Evolutionary conservation across 1,284 basidiomycete genomes (phyloP), one percentile per base, ranked within the genome.

Genomic region (Trametes versicolor): DNA sequence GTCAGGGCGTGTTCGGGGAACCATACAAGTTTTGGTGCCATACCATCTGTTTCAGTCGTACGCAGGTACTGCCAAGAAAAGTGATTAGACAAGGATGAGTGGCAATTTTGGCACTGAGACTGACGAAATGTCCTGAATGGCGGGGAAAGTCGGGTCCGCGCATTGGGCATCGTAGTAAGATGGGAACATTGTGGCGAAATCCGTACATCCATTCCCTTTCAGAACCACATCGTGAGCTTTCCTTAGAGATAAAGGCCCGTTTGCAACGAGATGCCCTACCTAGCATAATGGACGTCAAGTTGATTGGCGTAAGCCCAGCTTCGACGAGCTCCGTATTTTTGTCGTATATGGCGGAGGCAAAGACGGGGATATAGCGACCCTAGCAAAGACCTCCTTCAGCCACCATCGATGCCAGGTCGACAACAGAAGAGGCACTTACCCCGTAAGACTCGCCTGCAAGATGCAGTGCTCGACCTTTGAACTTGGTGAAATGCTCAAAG

Each of bases 311-410:
- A 69, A 89, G 75, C 1, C 89, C 91, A 0, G 81, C 83, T n/a
- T 84, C 78, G 12, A 82, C 75, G 13, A 92, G 80, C 32, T 75
- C 73, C 5, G 82, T 78, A 74, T 96, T 96, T 68, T 92, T 88
- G 75, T 96, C 94, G 49, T 91, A 88, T 0, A 96, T 86, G 17
- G 87, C 86, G 1, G 91, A 81, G 0, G 94, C 95, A 68, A 94
- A 96, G 6, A 94, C 80, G 5, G 95, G 95, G 4, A 96, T 80
- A 76, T 94, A 95, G 21, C 93, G 87, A 1, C 95, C 94, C 87
- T 91, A 63, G 19, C 4, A 13, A 2, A 53, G 19, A 27, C 19
- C 27, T 17, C 53, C 7, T 10, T 21, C 23, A 21, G 49, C 5
- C 15, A 23, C 2, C n/a, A n/a, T n/a, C n/a, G n/a, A n/a, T n/a